Evolutionary conservation across 2,329 filamentous ascomycete species (phyloP), one percentile per base, ranked within the genome.

Genomic region (Phyllosticta citribraziliensis): DNA sequence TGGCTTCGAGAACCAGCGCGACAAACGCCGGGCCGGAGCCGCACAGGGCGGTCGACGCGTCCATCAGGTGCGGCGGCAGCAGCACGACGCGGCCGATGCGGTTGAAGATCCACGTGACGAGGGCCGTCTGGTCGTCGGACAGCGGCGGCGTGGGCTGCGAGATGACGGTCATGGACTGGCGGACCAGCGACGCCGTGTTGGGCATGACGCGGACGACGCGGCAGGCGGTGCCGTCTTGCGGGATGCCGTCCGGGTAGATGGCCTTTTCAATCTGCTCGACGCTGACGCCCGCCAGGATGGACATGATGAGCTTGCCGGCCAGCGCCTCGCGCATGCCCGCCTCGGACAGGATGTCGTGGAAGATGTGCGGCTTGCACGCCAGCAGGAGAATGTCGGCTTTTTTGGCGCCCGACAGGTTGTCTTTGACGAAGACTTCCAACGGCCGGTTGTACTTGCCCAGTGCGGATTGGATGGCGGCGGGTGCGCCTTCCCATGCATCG

Each of bases 131-230:
- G 19, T 78, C 74, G 1, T 78, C 70, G 5, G 81, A 77, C 14
- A 89, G 76, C 2, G 85, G 80, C 9, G 85, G 83, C 9, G 77
- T 78, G 6, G 81, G 79, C 0, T 81, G 84, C 55, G 84, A 85
- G 66, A 96, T 87, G 59, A 94, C 79, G 9, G 78, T 93, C 88
- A 94, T 94, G 66, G 84, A 86, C 74, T 95, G 87, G 55, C 89
- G 78, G 62, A 95, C 87, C 56, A 89, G 81, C 25, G 86, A 86
- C 11, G 90, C 89, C 0, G 88, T 92, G 77, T 95, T 95, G 67
- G 90, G 90, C 84, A 95, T 91, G 60, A 88, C 89, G 33, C 90
- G 82, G 4, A 95, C 86, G 53, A 94, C 80, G 52, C 82, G 79
- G 73, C 84, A 88, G 50, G 78, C 74, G 64, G 79, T 74, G n/a